phyloP scores from a whole-genome alignment of 345 rosid species.

The Moringa oleifera region DNA sequence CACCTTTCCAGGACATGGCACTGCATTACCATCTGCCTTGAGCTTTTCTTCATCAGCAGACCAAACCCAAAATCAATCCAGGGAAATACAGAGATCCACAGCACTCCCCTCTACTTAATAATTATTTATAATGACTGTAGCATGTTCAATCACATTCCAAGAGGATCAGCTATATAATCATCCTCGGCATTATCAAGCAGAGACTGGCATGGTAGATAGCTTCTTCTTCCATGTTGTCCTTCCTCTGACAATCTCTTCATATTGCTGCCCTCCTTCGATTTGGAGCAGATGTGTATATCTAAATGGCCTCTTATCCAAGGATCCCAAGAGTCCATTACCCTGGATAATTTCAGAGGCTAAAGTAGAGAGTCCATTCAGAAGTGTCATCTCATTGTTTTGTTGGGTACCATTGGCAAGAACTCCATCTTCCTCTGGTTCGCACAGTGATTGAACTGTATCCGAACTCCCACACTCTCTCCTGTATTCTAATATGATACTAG shows the following conservation, averaged over 20 bases:
- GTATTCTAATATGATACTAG: constrained; percentile 40
- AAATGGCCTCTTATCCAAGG: constrained; percentile 22
- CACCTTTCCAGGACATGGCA: too few relatives aligned
- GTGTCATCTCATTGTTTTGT: constrained; percentile 11
- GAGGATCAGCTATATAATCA: constrained; percentile 6
- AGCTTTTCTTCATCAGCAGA: too few relatives aligned
- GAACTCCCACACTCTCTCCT: constrained; percentile 58
- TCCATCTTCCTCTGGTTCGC: constrained; percentile 48
- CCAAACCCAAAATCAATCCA: too few relatives aligned
- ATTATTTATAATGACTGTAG: too few relatives aligned
- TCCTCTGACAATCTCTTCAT: constrained; percentile 57
- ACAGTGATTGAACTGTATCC: constrained; percentile 50
- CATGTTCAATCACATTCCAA: constrained; percentile 1
- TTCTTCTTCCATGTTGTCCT: constrained; percentile 53
- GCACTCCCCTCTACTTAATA: too few relatives aligned
- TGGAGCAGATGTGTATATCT: constrained; percentile 56
- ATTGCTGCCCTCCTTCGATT: constrained; percentile 20
- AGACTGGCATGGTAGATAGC: constrained; percentile 19
- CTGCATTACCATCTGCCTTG: too few relatives aligned
- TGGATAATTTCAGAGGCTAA: constrained; percentile 39
- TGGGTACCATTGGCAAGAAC: constrained; percentile 18
- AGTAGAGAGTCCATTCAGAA: constrained; percentile 27
- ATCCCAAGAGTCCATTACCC: constrained; percentile 36
- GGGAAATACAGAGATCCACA: too few relatives aligned
- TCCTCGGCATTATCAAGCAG: constrained; percentile 7